phyloP scores from a whole-genome alignment of 2,329 filamentous ascomycete genomes.

The Aspergillus ruber region DNA sequence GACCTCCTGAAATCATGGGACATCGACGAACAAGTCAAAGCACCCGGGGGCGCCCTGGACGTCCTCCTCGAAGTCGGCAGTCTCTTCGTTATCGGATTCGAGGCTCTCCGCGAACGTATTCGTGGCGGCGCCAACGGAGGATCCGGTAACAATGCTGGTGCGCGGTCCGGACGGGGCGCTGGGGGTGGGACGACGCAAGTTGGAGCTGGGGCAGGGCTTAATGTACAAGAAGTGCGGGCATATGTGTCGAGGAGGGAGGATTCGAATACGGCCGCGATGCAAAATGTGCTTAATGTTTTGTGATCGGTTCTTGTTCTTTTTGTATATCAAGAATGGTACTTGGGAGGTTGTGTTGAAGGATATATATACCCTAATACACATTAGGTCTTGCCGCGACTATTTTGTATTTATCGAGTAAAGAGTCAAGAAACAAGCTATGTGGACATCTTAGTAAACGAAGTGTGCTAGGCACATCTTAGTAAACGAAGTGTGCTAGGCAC shows the following conservation, averaged over 20 bases:
- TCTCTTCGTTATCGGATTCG: slow-evolving; percentile 85
- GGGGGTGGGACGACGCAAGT: slow-evolving; percentile 30
- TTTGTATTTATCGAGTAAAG: too few species aligned
- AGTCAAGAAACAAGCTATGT: too few species aligned
- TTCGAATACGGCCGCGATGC: slow-evolving; percentile 70
- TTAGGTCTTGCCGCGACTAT: neutral
- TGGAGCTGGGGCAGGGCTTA: slow-evolving; percentile 46
- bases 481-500: too few species aligned
- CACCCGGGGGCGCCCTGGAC: slow-evolving; percentile 59
- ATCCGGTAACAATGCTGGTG: slow-evolving; percentile 40
- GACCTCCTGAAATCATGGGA: slow-evolving; percentile 80
- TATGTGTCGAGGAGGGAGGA: slow-evolving; percentile 85
- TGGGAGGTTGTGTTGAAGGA: neutral
- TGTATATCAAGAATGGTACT: neutral
- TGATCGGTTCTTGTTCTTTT: slow-evolving; percentile 19
- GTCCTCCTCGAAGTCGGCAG: slow-evolving; percentile 89
- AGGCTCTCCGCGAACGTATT: slow-evolving; percentile 66
- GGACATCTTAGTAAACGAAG: too few species aligned
- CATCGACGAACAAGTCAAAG: slow-evolving; percentile 55
- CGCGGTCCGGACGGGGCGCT: slow-evolving; percentile 30
- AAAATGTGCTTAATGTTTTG: slow-evolving; percentile 68
- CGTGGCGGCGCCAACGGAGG: slow-evolving; percentile 50
- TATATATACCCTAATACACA: neutral
- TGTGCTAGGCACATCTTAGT: too few species aligned
- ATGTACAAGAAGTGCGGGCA: slow-evolving; percentile 56